Evolutionary conservation across 2,329 filamentous ascomycete species (phyloP).

Genomic region (Diatrype stigma): DNA sequence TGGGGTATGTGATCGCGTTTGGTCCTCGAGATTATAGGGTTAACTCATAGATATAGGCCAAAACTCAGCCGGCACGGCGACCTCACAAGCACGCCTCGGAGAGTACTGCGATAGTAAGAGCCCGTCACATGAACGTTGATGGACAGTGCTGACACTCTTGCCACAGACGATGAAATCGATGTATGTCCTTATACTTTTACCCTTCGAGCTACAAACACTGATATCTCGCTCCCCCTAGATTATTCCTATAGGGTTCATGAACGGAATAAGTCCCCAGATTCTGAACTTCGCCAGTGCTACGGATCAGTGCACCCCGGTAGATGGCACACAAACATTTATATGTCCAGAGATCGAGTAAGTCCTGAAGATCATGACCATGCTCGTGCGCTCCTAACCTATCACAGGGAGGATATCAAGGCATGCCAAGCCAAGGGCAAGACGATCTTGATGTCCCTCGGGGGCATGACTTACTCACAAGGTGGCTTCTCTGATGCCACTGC

Average conservation of each 20-base stretch:
- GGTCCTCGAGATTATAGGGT: too few species aligned
- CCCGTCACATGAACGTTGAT: constrained; percentile 11
- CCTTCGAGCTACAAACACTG: neutral
- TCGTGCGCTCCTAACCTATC: neutral
- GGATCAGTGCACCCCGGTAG: constrained; percentile 52
- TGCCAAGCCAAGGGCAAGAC: constrained; percentile 66
- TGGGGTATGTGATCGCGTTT: constrained; percentile 14
- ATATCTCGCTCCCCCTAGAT: constrained; percentile 33
- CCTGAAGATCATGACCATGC: constrained; percentile 1
- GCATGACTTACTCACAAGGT: constrained; percentile 61
- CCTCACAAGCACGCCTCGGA: constrained; percentile 48
- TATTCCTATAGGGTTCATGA: constrained; percentile 59
- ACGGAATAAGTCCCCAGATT: constrained; percentile 46
- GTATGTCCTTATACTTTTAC: constrained; percentile 19
- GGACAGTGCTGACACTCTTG: constrained; percentile 7
- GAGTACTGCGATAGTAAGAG: constrained; percentile 51
- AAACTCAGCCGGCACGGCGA: constrained; percentile 50
- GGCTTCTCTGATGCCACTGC: constrained; percentile 49
- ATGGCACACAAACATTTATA: constrained; percentile 49
- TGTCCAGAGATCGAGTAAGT: constrained; percentile 60
- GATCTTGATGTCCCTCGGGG: constrained; percentile 65
- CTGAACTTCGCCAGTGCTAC: constrained; percentile 60
- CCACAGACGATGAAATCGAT: constrained; percentile 37
- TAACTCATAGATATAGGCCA: constrained; percentile 30
- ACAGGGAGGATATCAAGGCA: constrained; percentile 40